Evolutionary conservation across 2,329 filamentous ascomycete species (phyloP).

Genomic region (Hawksworthiomyces lignivorus): DNA sequence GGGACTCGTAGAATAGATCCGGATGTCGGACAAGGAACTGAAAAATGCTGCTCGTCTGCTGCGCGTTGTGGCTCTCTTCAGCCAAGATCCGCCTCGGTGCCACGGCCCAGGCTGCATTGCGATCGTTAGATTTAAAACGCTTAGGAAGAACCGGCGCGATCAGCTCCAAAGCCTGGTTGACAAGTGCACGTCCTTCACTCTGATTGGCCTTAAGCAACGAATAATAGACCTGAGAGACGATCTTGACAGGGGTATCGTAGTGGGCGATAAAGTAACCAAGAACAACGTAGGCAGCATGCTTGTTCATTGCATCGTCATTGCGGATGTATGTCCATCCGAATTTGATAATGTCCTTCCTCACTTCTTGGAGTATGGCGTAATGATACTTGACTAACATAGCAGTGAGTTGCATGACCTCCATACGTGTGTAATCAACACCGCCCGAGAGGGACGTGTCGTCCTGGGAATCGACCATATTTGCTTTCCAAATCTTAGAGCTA

Average conservation of each 20-base stretch:
- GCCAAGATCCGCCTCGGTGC: conserved; percentile 84
- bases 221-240: conserved; percentile 90
- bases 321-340: conserved; percentile 98
- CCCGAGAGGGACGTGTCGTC: conserved; percentile 76
- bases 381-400: conserved; percentile 95
- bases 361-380: conserved; percentile 76
- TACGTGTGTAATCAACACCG: conserved; percentile 89
- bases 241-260: conserved; percentile 94
- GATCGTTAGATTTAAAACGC: conserved; percentile 65
- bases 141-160: conserved; percentile 91
- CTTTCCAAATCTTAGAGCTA: conserved; percentile 88
- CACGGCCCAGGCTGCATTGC: conserved; percentile 79
- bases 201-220: conserved; percentile 87
- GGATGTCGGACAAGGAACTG: conserved; percentile 91
- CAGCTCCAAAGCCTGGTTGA: conserved; percentile 89
- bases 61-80: conserved; percentile 89
- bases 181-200: conserved; percentile 83
- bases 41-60: conserved; percentile 96
- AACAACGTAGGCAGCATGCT: conserved; percentile 93
- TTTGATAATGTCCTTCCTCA: conserved; percentile 96
- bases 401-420: conserved; percentile 92
- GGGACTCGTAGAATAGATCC: conserved; percentile 87
- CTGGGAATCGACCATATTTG: conserved; percentile 69
- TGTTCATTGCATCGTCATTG: conserved; percentile 98
- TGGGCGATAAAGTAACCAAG: conserved; percentile 97